phyloP scores from a whole-genome alignment of 805 yeast genomes.

The Yamadazyma olivae region DNA sequence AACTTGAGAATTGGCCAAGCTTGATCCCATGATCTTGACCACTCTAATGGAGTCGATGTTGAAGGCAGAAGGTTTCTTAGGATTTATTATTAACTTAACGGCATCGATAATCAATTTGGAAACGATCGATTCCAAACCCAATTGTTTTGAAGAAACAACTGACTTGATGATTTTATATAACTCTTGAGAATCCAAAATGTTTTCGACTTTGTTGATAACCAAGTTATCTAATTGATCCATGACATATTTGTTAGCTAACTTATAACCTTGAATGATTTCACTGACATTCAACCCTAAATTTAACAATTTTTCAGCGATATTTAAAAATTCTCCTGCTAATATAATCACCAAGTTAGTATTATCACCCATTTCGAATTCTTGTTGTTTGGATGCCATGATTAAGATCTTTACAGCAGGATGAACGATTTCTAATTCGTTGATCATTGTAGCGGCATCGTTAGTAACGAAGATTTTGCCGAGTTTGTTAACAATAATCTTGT shows the following conservation, averaged over 20 bases:
- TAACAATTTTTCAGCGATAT: constrained; percentile 80
- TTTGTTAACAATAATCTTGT: constrained; percentile 90
- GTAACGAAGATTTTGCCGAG: constrained; percentile 85
- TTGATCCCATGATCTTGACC: constrained; percentile 93
- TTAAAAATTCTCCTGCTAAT: constrained; percentile 88
- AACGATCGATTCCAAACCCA: constrained; percentile 78
- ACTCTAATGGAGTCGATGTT: constrained; percentile 94
- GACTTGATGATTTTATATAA: constrained; percentile 75
- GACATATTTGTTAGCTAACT: constrained; percentile 77
- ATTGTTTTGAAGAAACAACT: constrained; percentile 90
- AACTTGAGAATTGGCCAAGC: constrained; percentile 70
- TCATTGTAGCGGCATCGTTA: constrained; percentile 97
- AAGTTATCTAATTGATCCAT: constrained; percentile 63
- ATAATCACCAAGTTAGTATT: constrained; percentile 88
- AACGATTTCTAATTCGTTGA: constrained; percentile 87
- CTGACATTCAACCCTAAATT: constrained; percentile 85
- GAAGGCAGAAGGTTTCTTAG: constrained; percentile 59
- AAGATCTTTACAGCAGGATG: constrained; percentile 96
- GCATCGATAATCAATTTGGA: constrained; percentile 83
- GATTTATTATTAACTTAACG: constrained; percentile 69
- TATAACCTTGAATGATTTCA: constrained; percentile 91
- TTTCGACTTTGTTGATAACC: constrained; percentile 58
- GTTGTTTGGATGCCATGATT: constrained; percentile 96
- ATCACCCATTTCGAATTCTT: constrained; percentile 96
- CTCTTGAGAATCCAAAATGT: constrained; percentile 51